A percentile compares a stretch with the other conserved stretches of the same genome.
Evolutionary conservation across 2,329 filamentous ascomycete genomes (phyloP).

Genomic region (Stachybotrys elegans): DNA sequence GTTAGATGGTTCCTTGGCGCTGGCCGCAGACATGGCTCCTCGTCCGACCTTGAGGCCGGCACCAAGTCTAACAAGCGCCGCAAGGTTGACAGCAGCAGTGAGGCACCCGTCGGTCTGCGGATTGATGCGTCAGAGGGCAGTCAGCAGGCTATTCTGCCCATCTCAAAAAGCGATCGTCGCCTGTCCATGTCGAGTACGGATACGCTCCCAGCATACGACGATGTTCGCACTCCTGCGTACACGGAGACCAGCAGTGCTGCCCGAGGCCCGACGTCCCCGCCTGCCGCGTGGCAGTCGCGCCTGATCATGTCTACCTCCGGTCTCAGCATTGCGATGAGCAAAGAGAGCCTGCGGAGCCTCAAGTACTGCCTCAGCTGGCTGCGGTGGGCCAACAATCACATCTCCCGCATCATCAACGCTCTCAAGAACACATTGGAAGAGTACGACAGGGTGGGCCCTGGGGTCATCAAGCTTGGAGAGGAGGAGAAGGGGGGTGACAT

Average conservation of each 20-base stretch:
- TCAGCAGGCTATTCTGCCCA: too few relatives aligned
- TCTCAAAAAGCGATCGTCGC: constrained; percentile 38
- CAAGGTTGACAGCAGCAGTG: constrained; percentile 43
- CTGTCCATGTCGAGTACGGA: constrained; percentile 67
- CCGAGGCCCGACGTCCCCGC: constrained; percentile 23
- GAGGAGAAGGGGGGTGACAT: constrained; percentile 5
- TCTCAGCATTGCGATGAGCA: constrained; percentile 84
- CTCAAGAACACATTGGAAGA: constrained; percentile 74
- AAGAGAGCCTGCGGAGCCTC: constrained; percentile 77
- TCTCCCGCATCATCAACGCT: constrained; percentile 68
- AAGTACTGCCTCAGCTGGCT: constrained; percentile 81
- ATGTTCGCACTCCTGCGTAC: constrained; percentile 69
- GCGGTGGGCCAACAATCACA: constrained; percentile 74
- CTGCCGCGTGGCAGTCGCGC: constrained; percentile 66
- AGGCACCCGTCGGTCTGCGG: constrained; percentile 14
- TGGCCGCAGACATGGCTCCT: constrained; percentile 43
- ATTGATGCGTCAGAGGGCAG: too few relatives aligned
- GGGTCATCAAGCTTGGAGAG: constrained; percentile 7
- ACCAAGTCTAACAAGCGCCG: constrained; percentile 52
- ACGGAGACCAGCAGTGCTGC: constrained; percentile 35
- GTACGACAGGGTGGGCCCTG: constrained; percentile 58
- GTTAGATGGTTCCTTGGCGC: constrained; percentile 76
- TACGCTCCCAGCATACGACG: constrained; percentile 78
- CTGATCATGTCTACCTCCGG: constrained; percentile 88
- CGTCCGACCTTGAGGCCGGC: constrained; percentile 41